Evolutionary conservation across 2,329 filamentous ascomycete species (phyloP), one percentile per base, ranked within the genome.

Genomic region (Pyricularia grisea): DNA sequence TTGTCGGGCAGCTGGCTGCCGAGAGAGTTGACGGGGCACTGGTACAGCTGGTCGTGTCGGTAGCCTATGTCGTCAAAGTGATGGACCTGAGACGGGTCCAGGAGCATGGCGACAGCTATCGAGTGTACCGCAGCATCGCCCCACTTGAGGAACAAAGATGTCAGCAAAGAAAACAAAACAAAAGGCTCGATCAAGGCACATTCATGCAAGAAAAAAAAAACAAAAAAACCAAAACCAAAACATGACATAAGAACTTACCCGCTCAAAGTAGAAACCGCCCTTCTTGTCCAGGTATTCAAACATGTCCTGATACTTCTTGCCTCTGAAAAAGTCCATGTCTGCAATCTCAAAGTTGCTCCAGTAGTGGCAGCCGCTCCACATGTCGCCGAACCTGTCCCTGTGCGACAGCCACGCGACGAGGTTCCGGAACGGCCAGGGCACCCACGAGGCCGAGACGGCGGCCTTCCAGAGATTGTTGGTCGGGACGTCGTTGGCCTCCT

Each of bases 271-370:
- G 70, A 83, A 83, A 1, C 81, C 81, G 2, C 79, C 80, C 42
- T 77, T 77, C 65, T 73, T 74, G 65, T 82, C 81, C 17, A 83
- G 72, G 66, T 78, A 77, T 17, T 78, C 73, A 69, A 81, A 82
- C 25, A 81, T 75, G 11, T 79, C 77, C 69, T 81, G 79, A 66
- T 83, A 83, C 55, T 74, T 74, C 64, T 71, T 73, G 6, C 76
- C 75, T 30, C 81, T 77, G 75, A 81, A 83, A 68, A 82, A 80
- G 68, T 82, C 80, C 75, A 83, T 75, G 70, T 81, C 77, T 36
- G 80, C 81, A 68, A 83, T 82, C 73, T 83, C 81, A 66, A 83
- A 83, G 70, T 83, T 83, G 71, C 79, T 81, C 81, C 81, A 83
- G 72, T 81, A 83, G 70, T 83, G 81, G 72, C 81, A 83, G 70